A percentile compares a stretch with the other conserved stretches of the same genome.
These are phyloP conservation scores for Cryptococcus sp. DNA, from an alignment of 1,284 basidiomycete genomes.

Conservation along the genomic window DNA sequence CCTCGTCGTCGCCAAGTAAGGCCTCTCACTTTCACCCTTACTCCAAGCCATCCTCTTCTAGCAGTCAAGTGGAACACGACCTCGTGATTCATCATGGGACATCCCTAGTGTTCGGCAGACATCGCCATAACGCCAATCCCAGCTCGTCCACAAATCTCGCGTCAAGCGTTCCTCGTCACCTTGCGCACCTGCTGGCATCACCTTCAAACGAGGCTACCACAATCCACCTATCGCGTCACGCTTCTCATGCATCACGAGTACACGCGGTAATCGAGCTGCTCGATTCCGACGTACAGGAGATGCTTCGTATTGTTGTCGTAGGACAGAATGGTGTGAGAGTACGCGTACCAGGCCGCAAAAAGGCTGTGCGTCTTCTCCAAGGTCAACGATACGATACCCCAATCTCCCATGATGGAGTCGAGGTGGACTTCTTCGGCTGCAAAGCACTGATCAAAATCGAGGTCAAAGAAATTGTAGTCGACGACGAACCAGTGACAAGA, in stretches of 20 bases:
- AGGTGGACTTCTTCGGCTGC: conserved; percentile 48
- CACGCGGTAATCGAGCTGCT: conserved; percentile 45
- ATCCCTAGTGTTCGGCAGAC: conserved; percentile 44
- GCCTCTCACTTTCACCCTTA: neutral
- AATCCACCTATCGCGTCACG: conserved; percentile 41
- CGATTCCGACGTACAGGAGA: neutral
- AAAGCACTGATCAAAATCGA: conserved; percentile 19
- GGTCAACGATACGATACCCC: conserved; percentile 27
- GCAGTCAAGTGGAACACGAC: conserved; percentile 4
- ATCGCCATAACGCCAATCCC: conserved; percentile 16
- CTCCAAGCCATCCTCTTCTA: neutral
- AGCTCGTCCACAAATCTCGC: conserved; percentile 6
- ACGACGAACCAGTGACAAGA: conserved; percentile 3
- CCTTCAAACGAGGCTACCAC: conserved; percentile 20
- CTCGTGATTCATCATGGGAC: conserved; percentile 21
- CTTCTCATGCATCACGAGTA: conserved; percentile 45
- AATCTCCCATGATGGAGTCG: conserved; percentile 13
- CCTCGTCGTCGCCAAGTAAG: neutral
- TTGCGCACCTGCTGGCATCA: conserved; percentile 13
- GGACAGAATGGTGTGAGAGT: conserved; percentile 52
- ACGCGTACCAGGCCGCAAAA: conserved; percentile 6
- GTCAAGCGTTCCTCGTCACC: conserved; percentile 14
- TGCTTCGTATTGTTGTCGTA: conserved; percentile 39
- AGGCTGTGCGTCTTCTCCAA: conserved; percentile 20
- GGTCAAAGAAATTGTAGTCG: conserved; percentile 6